These are phyloP conservation scores for Malassezia brasiliensis DNA, from an alignment of 1,284 basidiomycete genomes.

Conservation along the genomic window DNA sequence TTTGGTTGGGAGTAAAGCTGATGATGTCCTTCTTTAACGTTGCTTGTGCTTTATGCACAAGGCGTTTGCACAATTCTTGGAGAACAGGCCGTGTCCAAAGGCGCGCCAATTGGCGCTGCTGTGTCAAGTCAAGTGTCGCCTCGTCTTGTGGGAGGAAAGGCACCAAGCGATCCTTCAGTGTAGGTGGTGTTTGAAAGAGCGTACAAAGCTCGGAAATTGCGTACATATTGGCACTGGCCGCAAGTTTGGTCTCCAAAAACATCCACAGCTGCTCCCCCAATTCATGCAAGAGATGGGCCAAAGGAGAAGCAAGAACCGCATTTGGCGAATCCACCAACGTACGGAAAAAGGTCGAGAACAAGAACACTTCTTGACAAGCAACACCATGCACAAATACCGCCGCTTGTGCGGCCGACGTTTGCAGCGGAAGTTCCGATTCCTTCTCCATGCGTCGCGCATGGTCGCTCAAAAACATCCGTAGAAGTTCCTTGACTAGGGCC, in stretches of 20 bases:
- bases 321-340: neutral
- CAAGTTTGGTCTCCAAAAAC: neutral
- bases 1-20: neutral
- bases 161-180: too few relatives aligned
- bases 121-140: neutral
- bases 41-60: neutral
- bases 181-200: too few relatives aligned
- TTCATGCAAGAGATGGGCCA: neutral
- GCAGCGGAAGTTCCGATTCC: neutral
- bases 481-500: neutral
- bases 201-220: neutral
- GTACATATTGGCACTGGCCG: too few relatives aligned
- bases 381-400: neutral
- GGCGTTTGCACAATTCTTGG: neutral
- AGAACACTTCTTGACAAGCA: neutral
- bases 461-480: neutral
- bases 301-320: neutral
- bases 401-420: neutral
- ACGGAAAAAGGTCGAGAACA: neutral
- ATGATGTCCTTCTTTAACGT: neutral
- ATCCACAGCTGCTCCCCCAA: neutral
- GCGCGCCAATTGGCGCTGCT: neutral
- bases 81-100: constrained; percentile 2
- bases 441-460: neutral
- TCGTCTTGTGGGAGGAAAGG: too few relatives aligned